These are phyloP conservation scores for Linnemannia elongata DNA, from an alignment of 192 early-diverging fungal species.

Conservation along the genomic window DNA sequence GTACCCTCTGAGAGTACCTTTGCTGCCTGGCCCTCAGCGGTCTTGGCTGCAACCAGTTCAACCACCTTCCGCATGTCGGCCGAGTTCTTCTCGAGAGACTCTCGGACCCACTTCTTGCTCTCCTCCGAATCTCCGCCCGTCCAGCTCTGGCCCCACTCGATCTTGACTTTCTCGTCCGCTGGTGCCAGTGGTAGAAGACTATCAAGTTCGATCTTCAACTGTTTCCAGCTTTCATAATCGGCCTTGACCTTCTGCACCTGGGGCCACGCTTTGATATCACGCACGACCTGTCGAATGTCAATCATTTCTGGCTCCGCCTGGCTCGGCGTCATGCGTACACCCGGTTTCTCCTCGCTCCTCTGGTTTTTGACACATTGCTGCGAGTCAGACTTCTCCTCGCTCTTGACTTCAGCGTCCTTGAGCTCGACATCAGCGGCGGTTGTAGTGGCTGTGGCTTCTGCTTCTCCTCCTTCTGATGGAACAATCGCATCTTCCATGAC, in stretches of 20 bases:
- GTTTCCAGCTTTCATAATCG: constrained; percentile 39
- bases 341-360: background rate
- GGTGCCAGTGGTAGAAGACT: constrained; percentile 25
- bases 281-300: constrained; percentile 37
- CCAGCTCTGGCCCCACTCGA: constrained; percentile 49
- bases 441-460: background rate
- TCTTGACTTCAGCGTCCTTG: background rate
- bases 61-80: constrained; percentile 27
- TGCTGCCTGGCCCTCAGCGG: background rate
- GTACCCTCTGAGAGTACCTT: background rate
- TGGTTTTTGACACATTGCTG: background rate
- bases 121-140: constrained; percentile 34
- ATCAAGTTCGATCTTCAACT: constrained; percentile 44
- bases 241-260: constrained; percentile 12
- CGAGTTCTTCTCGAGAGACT: constrained; percentile 46
- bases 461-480: background rate
- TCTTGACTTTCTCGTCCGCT: constrained; percentile 7
- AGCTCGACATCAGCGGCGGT: background rate
- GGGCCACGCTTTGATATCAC: constrained; percentile 43
- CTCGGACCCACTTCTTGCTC: constrained; percentile 49
- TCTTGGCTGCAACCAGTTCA: constrained; percentile 13
- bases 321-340: too few species aligned
- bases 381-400: constrained; percentile 1
- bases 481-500: background rate
- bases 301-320: constrained; percentile 11